Evolutionary conservation across 2,329 filamentous ascomycete species (phyloP).

Genomic region (Aureobasidium namibiae): DNA sequence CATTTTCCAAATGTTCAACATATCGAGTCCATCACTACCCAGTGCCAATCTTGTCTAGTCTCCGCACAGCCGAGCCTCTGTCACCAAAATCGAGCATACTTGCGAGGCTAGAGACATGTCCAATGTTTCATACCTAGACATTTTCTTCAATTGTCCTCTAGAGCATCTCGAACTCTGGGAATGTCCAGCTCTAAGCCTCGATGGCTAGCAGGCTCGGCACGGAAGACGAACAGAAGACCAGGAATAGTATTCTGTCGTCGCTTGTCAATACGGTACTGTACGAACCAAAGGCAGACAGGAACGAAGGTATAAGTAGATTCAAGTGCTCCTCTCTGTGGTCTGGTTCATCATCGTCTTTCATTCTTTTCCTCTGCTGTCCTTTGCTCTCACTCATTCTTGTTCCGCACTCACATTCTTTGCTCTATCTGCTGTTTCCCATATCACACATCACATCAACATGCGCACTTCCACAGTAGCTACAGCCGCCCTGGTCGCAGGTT

Average conservation of each 20-base stretch:
- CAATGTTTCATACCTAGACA: constrained; percentile 3
- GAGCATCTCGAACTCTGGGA: neutral
- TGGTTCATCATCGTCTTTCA: neutral
- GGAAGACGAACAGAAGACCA: neutral
- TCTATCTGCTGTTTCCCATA: neutral
- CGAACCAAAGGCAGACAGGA: neutral
- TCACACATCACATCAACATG: neutral
- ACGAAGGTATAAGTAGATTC: constrained; percentile 6
- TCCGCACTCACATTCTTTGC: neutral
- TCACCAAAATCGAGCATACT: neutral
- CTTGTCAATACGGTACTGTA: neutral
- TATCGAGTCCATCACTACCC: neutral
- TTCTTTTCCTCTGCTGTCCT: neutral
- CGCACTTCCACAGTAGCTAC: constrained; percentile 1
- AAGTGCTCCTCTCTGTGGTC: neutral
- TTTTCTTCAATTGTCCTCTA: neutral
- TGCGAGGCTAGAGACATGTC: neutral
- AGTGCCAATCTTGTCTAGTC: neutral
- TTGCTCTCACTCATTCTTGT: neutral
- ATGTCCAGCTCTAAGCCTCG: neutral
- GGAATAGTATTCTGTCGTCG: neutral
- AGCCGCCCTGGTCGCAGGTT: constrained; percentile 6
- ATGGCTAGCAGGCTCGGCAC: neutral
- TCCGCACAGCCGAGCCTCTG: neutral
- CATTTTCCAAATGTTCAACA: neutral